Percentiles rank a stretch among this genome's conserved stretches.
phyloP scores from a whole-genome alignment of 1,284 basidiomycete species.

The Ustilago nuda region DNA sequence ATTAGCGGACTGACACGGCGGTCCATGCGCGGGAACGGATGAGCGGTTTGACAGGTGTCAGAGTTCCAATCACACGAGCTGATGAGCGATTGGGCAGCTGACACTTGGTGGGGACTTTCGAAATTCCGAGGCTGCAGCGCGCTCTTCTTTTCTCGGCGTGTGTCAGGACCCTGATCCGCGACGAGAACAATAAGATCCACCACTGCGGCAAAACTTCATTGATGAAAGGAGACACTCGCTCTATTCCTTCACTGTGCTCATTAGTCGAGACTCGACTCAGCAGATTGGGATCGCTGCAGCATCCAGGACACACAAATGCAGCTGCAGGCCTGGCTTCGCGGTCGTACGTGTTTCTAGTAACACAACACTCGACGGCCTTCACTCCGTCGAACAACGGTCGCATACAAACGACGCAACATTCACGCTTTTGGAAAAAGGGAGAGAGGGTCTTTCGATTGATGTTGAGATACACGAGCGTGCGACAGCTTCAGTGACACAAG shows the following conservation, averaged over 20 bases:
- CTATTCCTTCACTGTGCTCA: background rate
- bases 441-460: background rate
- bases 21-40: slow-evolving; percentile 7
- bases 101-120: slow-evolving; percentile 4
- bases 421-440: background rate
- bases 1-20: slow-evolving; percentile 24
- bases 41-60: slow-evolving; percentile 39
- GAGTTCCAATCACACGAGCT: slow-evolving; percentile 13
- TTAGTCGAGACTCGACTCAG: background rate
- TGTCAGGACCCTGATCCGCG: slow-evolving; percentile 28
- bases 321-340: background rate
- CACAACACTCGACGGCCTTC: background rate
- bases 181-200: background rate
- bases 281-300: background rate
- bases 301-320: background rate
- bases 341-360: background rate
- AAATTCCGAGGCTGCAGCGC: background rate
- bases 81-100: slow-evolving; percentile 25
- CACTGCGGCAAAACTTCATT: background rate
- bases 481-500: background rate
- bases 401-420: background rate
- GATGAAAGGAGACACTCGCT: background rate
- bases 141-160: slow-evolving; percentile 3
- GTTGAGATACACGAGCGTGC: background rate
- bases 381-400: background rate